Conservation (phyloP, 768 basidiomycete genomes). For the Xanthoconium stramineum region DNA sequence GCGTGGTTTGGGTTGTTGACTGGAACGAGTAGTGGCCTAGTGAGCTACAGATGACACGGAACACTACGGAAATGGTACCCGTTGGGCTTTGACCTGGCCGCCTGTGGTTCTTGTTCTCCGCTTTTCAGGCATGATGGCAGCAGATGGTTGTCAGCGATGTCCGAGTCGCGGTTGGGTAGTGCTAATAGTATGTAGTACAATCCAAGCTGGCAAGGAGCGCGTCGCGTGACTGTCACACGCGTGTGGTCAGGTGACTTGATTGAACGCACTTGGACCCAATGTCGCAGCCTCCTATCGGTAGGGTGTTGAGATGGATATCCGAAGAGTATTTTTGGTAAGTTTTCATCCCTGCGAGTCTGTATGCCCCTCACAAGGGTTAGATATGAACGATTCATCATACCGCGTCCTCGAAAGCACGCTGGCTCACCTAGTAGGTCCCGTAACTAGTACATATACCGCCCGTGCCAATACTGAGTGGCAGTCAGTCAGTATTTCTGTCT, state of each 20-base stretch:
- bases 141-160: neutral
- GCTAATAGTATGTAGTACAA: too few species aligned
- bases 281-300: constrained; percentile 8
- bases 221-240: constrained; percentile 28
- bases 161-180: neutral
- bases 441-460: too few species aligned
- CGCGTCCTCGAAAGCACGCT: constrained; percentile 39
- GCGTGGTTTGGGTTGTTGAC: constrained; percentile 26
- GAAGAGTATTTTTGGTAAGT: constrained; percentile 35
- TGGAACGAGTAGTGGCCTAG: neutral
- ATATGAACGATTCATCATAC: constrained; percentile 55
- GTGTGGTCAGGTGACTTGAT: constrained; percentile 1
- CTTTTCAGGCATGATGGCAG: constrained; percentile 22
- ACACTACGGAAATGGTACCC: constrained; percentile 13
- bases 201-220: constrained; percentile 2
- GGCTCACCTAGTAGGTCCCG: too few species aligned
- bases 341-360: neutral
- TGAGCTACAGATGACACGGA: constrained; percentile 6
- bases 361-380: constrained; percentile 31
- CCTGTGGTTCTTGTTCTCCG: constrained; percentile 20
- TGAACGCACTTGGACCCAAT: neutral
- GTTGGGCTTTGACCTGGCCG: constrained; percentile 6
- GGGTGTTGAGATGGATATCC: constrained; percentile 35
- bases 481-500: too few species aligned
- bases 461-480: too few species aligned